Conservation (phyloP, 129 eudicot species). For the carrot (Daucus carota) region DH1_v3.0 NC_030381.2:18114501-18115000, state of each 20-base stretch:
- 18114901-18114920: neutral
- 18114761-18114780: neutral
- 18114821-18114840: neutral
- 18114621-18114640: neutral
- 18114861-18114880: neutral
- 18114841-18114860: neutral
- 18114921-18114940: neutral
- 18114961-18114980: neutral
- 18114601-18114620: too few species aligned
- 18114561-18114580: neutral
- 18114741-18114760: neutral
- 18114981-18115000: neutral
- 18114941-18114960: neutral
- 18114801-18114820: neutral
- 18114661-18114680: neutral
- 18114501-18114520: neutral
- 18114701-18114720: neutral
- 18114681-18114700: neutral
- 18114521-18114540: neutral
- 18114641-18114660: neutral
- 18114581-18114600: neutral
- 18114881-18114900: neutral
- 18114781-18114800: neutral
- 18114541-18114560: neutral
- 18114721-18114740: neutral